A percentile compares a stretch with the other conserved stretches of the same genome.
Evolutionary conservation across 2,329 filamentous ascomycete genomes (phyloP).

Genomic region (Biscogniauxia mediterranea): DNA sequence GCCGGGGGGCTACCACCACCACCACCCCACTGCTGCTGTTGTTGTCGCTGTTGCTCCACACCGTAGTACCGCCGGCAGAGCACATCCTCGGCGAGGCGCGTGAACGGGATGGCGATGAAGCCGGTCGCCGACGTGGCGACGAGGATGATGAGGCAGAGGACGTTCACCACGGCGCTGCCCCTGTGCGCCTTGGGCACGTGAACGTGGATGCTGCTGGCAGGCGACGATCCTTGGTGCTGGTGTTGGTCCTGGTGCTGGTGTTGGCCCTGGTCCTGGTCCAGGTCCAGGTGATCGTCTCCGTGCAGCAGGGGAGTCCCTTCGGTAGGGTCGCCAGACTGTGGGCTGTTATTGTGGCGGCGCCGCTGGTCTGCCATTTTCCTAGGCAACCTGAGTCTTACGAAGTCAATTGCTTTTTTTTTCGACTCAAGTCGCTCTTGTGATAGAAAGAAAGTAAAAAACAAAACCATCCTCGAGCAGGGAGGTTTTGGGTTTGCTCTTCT

Average conservation of each 20-base stretch:
- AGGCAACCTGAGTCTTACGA: too few relatives aligned
- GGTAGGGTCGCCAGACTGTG: slow-evolving; percentile 7
- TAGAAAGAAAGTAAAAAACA: too few relatives aligned
- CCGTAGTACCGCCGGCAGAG: slow-evolving; percentile 38
- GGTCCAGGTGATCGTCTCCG: background rate
- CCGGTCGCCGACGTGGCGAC: slow-evolving; percentile 29
- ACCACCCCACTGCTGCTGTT: too few relatives aligned
- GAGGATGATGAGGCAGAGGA: slow-evolving; percentile 35
- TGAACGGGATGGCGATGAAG: slow-evolving; percentile 33
- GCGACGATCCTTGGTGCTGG: slow-evolving; percentile 23
- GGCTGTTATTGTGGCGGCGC: slow-evolving; percentile 3
- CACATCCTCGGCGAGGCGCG: slow-evolving; percentile 38
- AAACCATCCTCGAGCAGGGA: too few relatives aligned
- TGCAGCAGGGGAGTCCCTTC: slow-evolving; percentile 13
- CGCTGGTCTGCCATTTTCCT: slow-evolving; percentile 6
- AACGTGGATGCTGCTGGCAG: slow-evolving; percentile 15
- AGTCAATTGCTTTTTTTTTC: slow-evolving; percentile 1
- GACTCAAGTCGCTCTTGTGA: too few relatives aligned
- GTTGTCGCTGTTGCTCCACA: background rate
- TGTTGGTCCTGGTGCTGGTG: slow-evolving; percentile 6
- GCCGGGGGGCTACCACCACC: too few relatives aligned
- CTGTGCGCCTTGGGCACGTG: slow-evolving; percentile 26
- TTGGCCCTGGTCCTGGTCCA: slow-evolving; percentile 17
- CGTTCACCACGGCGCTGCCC: slow-evolving; percentile 27
- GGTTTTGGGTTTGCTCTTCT: too few relatives aligned